Conservation (phyloP, 2,329 filamentous ascomycete species). For the Aspergillus sojae region DNA sequence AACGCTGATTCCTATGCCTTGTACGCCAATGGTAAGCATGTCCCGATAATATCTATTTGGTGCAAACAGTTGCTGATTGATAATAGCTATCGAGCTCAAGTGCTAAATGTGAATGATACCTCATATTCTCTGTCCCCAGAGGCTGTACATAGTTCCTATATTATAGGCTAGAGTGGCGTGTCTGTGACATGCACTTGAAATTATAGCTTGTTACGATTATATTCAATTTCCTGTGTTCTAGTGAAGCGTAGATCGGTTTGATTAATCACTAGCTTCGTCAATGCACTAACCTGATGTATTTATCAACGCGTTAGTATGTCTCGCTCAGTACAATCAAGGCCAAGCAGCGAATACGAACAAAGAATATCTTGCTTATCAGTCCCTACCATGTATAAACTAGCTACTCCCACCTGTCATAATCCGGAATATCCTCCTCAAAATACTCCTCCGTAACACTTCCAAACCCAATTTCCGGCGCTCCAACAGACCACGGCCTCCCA, state of each 20-base stretch:
- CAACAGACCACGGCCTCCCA: slow-evolving; percentile 6
- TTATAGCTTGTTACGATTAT: neutral
- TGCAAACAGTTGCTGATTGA: neutral
- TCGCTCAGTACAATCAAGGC: neutral
- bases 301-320: neutral
- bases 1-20: slow-evolving; percentile 66
- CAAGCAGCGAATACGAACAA: neutral
- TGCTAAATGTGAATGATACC: neutral
- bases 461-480: slow-evolving; percentile 8
- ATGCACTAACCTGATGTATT: too few relatives aligned
- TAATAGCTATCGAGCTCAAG: neutral
- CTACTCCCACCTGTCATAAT: neutral
- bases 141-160: neutral
- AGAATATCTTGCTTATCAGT: rapidly evolving
- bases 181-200: neutral
- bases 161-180: neutral
- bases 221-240: neutral
- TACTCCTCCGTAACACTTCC: slow-evolving; percentile 1
- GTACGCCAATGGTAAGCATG: slow-evolving; percentile 51
- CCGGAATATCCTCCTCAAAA: slow-evolving; percentile 4
- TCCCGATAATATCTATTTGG: too few relatives aligned
- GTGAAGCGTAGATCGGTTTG: neutral
- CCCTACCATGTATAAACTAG: rapidly evolving
- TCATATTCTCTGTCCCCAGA: neutral
- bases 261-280: neutral